Conservation (phyloP, 805 yeast genomes). For the Metschnikowia continentalis region DNA sequence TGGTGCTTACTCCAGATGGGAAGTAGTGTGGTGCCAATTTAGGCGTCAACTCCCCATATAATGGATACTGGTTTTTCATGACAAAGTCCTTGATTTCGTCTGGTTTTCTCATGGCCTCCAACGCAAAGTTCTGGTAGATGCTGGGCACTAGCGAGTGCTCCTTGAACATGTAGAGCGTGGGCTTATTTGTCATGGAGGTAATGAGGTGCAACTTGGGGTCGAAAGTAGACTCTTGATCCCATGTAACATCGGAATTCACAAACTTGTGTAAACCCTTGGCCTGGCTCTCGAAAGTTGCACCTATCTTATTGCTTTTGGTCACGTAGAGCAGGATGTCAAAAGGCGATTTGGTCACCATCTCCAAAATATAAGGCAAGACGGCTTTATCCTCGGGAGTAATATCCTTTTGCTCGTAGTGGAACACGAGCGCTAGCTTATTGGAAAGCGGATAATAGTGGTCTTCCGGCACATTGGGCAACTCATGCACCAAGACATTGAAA, state of each 20-base stretch:
- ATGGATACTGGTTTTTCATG: slow-evolving; percentile 45
- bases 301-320: slow-evolving; percentile 42
- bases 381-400: slow-evolving; percentile 59
- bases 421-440: slow-evolving; percentile 48
- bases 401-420: slow-evolving; percentile 47
- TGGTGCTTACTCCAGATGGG: slow-evolving; percentile 14
- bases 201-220: slow-evolving; percentile 47
- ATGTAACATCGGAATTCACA: slow-evolving; percentile 38
- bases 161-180: slow-evolving; percentile 59
- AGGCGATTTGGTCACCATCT: slow-evolving; percentile 55
- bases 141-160: slow-evolving; percentile 50
- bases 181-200: slow-evolving; percentile 53
- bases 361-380: slow-evolving; percentile 56
- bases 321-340: slow-evolving; percentile 51
- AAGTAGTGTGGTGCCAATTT: slow-evolving; percentile 34
- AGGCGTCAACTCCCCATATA: slow-evolving; percentile 49
- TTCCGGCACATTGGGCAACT: slow-evolving; percentile 30
- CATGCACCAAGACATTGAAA: slow-evolving; percentile 25
- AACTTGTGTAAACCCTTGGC: slow-evolving; percentile 37
- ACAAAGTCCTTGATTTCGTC: slow-evolving; percentile 49
- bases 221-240: slow-evolving; percentile 29
- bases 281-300: slow-evolving; percentile 39
- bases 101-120: slow-evolving; percentile 57
- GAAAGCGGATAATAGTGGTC: slow-evolving; percentile 35
- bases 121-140: slow-evolving; percentile 57